These are phyloP conservation scores for Pythium monospermum DNA, from an alignment of 352 stramenopile genomes.

Conservation along the genomic window DNA sequence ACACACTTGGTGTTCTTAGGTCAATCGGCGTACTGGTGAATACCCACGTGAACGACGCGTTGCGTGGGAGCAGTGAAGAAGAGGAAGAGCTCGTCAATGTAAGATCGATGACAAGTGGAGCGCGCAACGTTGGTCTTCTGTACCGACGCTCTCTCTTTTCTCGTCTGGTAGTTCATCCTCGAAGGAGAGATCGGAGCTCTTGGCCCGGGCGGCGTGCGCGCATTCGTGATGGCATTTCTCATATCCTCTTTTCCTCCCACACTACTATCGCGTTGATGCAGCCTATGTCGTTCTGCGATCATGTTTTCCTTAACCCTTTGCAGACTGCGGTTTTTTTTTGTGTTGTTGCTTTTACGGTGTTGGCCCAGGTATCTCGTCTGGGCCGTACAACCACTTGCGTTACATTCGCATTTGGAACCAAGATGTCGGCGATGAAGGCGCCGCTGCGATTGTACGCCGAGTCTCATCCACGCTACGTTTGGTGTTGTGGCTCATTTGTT, in stretches of 20 bases:
- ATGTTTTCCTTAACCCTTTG: conserved; percentile 43
- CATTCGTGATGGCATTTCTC: conserved; percentile 65
- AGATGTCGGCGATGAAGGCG: conserved; percentile 69
- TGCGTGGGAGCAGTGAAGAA: conserved; percentile 53
- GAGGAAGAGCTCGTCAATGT: conserved; percentile 72
- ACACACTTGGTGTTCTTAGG: conserved; percentile 19
- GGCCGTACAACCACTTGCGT: conserved; percentile 56
- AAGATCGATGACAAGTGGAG: not conserved
- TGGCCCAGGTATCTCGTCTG: conserved; percentile 56
- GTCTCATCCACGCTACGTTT: too few species aligned
- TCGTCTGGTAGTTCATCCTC: conserved; percentile 63
- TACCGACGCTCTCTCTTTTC: too few species aligned
- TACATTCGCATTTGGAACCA: conserved; percentile 84
- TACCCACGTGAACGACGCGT: conserved; percentile 59
- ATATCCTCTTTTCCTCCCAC: conserved; percentile 49
- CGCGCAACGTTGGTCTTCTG: not conserved
- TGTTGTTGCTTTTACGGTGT: conserved; percentile 35
- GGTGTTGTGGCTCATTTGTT: not conserved
- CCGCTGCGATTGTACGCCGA: conserved; percentile 57
- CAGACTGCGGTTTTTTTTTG: too few species aligned
- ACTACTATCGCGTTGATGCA: not conserved
- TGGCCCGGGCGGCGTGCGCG: conserved; percentile 55
- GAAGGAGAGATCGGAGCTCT: conserved; percentile 63
- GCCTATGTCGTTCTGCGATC: not conserved
- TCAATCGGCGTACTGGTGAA: conserved; percentile 68